Percentiles rank a stretch among this genome's conserved stretches.
These are phyloP conservation scores for Chrysophaeum taylorii DNA, from an alignment of 352 stramenopile species.

Conservation along the genomic window DNA sequence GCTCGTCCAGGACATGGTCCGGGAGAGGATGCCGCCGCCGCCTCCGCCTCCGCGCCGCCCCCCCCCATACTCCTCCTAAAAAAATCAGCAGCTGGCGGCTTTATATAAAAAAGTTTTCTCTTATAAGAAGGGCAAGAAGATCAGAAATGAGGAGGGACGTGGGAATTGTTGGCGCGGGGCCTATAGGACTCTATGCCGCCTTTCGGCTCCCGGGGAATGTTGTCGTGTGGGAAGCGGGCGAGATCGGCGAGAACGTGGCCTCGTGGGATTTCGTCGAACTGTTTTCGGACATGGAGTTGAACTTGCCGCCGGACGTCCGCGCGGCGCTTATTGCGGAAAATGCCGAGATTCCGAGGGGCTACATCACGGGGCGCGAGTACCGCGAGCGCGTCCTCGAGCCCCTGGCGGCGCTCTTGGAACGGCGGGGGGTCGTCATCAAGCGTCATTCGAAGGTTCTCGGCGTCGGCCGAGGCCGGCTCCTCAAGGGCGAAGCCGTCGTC, in stretches of 20 bases:
- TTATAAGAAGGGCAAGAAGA: not conserved
- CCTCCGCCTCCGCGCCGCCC: too few species aligned
- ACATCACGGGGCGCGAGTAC: not conserved
- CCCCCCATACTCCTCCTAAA: too few species aligned
- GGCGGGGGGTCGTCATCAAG: not conserved
- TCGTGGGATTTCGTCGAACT: not conserved
- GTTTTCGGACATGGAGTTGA: not conserved
- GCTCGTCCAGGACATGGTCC: too few species aligned
- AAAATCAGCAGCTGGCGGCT: not conserved
- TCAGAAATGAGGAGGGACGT: not conserved
- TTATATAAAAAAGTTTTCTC: not conserved
- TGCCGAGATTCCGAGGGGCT: not conserved
- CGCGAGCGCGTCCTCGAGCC: not conserved
- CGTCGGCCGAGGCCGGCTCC: not conserved
- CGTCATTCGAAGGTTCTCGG: not conserved
- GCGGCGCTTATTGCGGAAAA: not conserved
- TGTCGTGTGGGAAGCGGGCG: not conserved
- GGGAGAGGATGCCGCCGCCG: too few species aligned
- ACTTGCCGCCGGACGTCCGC: not conserved
- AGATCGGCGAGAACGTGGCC: not conserved
- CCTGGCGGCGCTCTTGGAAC: not conserved
- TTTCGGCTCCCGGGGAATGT: not conserved
- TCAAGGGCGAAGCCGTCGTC: constrained; percentile 1
- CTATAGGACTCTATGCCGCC: not conserved
- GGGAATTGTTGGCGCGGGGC: not conserved